Percentiles rank a stretch among this genome's conserved stretches.
These are phyloP conservation scores for Syncephalastrum contaminatum DNA, from an alignment of 371 early-diverging fungal genomes.

Conservation along the genomic window DNA sequence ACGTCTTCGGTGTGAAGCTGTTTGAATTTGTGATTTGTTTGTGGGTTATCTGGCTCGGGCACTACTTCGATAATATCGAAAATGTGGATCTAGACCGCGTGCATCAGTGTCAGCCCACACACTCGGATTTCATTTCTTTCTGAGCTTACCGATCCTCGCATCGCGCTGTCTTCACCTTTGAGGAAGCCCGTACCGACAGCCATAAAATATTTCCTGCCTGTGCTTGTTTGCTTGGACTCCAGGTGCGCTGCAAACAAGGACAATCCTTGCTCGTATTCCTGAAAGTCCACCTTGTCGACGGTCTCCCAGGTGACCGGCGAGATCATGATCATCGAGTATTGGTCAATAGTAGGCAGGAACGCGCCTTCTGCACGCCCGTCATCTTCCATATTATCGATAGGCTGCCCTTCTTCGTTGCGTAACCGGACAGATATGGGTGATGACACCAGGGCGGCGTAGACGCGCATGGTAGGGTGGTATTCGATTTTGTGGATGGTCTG, in stretches of 20 bases:
- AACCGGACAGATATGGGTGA: slow-evolving; percentile 61
- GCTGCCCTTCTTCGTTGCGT: slow-evolving; percentile 68
- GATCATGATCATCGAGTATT: slow-evolving; percentile 78
- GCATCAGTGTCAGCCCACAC: neutral
- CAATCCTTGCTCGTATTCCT: slow-evolving; percentile 86
- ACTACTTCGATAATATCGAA: slow-evolving; percentile 98
- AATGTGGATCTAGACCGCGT: slow-evolving; percentile 66
- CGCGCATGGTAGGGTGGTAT: slow-evolving; percentile 82
- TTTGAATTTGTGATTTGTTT: slow-evolving; percentile 94
- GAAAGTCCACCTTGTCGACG: slow-evolving; percentile 79
- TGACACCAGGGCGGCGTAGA: slow-evolving; percentile 78
- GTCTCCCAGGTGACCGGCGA: slow-evolving; percentile 96
- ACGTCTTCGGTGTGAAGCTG: slow-evolving; percentile 83
- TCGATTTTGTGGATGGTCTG: slow-evolving; percentile 73
- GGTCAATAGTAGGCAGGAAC: slow-evolving; percentile 65
- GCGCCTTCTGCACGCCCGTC: slow-evolving; percentile 38
- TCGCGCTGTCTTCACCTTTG: slow-evolving; percentile 91
- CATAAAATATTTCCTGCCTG: slow-evolving; percentile 85
- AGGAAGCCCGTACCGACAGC: slow-evolving; percentile 90
- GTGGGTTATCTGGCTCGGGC: slow-evolving; percentile 93
- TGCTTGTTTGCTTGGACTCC: slow-evolving; percentile 84
- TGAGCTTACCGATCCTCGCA: slow-evolving; percentile 79
- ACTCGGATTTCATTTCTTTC: slow-evolving; percentile 2
- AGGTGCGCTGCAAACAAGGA: slow-evolving; percentile 79
- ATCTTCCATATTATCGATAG: slow-evolving; percentile 40